Conservation (phyloP, 2,329 filamentous ascomycete genomes). For the Aspergillus carbonarius region DNA sequence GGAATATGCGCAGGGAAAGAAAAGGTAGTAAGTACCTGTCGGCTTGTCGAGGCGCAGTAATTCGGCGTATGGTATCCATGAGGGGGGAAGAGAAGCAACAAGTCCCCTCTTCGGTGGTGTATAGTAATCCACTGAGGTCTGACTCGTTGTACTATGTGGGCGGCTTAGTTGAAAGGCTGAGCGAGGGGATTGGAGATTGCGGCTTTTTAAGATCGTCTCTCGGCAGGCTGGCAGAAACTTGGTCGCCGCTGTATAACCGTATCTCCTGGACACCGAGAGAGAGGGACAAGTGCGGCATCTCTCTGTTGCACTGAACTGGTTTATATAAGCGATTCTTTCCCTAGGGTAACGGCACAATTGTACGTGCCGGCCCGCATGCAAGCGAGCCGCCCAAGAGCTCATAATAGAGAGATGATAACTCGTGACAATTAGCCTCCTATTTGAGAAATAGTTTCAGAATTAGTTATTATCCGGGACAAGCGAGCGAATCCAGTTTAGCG, state of each 20-base stretch:
- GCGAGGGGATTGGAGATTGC: background rate
- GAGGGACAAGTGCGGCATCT: background rate
- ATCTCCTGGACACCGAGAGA: background rate
- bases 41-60: constrained; percentile 54
- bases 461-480: background rate
- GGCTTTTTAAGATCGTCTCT: background rate
- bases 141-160: background rate
- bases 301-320: background rate
- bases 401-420: background rate
- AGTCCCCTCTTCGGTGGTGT: constrained; percentile 48
- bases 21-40: constrained; percentile 54
- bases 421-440: background rate
- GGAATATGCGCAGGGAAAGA: constrained; percentile 53
- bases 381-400: background rate
- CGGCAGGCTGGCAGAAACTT: background rate
- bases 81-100: constrained; percentile 46
- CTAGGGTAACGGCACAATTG: background rate
- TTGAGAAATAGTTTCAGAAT: background rate
- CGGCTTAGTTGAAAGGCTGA: background rate
- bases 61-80: constrained; percentile 57
- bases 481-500: background rate
- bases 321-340: background rate
- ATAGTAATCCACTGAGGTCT: constrained; percentile 36
- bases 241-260: background rate
- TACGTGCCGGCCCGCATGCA: background rate